Percentiles rank a stretch among this genome's conserved stretches.
phyloP scores from a whole-genome alignment of 2,329 filamentous ascomycete genomes.

The Xylaria sp. region DNA sequence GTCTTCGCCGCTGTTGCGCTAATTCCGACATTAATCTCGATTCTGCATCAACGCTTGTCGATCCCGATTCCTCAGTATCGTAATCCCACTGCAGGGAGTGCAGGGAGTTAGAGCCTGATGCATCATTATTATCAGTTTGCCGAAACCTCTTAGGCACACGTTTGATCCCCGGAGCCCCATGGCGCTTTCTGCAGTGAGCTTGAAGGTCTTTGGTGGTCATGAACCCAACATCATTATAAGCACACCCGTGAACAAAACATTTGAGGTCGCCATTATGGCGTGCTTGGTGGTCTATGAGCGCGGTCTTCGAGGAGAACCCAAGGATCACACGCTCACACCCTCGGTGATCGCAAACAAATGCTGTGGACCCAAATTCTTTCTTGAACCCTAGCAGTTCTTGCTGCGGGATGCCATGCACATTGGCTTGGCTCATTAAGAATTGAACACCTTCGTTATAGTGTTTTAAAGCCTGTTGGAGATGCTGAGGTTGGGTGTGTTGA shows the following conservation, averaged over 20 bases:
- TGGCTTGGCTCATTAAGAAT: no score
- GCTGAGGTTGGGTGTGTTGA: no score
- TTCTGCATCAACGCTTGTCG: no score
- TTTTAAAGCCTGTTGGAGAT: no score
- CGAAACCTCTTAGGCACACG: neutral
- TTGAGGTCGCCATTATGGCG: neutral
- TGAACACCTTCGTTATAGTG: no score
- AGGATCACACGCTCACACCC: neutral
- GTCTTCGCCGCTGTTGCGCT: no score
- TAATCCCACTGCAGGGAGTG: no score
- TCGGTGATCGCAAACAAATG: neutral
- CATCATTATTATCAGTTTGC: no score
- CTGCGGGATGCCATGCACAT: no score
- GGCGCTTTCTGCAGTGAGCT: neutral
- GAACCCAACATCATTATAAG: constrained; percentile 12
- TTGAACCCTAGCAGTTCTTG: neutral
- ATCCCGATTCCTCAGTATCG: no score
- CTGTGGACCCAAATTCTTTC: neutral
- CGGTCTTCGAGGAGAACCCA: neutral
- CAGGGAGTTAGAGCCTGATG: no score
- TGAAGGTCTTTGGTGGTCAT: neutral
- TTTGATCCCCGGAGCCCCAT: neutral
- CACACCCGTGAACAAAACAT: neutral
- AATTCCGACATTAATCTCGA: no score
- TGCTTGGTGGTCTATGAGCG: neutral